These are phyloP conservation scores for Fusarium chuoi DNA, from an alignment of 2,329 filamentous ascomycete species.

Conservation along the genomic window DNA sequence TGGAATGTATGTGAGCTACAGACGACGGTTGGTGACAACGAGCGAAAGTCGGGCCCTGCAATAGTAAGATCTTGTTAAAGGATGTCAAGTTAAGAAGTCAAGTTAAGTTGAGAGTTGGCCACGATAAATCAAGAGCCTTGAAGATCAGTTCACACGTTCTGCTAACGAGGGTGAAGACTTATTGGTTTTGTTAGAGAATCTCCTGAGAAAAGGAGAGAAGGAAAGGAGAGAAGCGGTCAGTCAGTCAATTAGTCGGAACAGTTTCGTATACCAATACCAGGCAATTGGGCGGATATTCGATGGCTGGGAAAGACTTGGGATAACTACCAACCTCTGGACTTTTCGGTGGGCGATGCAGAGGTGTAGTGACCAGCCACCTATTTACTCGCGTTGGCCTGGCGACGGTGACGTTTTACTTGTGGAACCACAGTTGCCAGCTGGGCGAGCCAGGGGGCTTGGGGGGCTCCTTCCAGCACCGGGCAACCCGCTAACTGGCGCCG, in stretches of 20 bases:
- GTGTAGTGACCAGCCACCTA: constrained; percentile 41
- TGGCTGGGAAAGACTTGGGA: constrained; percentile 40
- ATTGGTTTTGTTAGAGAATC: constrained; percentile 32
- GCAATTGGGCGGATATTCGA: constrained; percentile 37
- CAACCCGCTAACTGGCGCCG: constrained; percentile 35
- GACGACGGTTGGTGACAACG: constrained; percentile 39
- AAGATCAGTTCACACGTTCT: constrained; percentile 41
- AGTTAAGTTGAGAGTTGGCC: constrained; percentile 9
- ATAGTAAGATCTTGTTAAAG: constrained; percentile 37
- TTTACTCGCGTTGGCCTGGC: constrained; percentile 42
- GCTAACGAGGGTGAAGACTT: constrained; percentile 39
- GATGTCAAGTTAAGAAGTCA: constrained; percentile 11
- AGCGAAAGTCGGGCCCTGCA: constrained; percentile 42
- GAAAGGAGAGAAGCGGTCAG: constrained; percentile 34
- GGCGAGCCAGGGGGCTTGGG: background rate
- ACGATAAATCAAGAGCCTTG: constrained; percentile 20
- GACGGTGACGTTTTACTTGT: constrained; percentile 39
- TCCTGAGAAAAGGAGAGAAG: constrained; percentile 24
- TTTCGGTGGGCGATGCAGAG: constrained; percentile 34
- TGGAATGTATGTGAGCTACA: constrained; percentile 37
- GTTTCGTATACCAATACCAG: constrained; percentile 30
- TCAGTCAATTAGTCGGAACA: constrained; percentile 25
- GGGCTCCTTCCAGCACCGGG: constrained; percentile 29
- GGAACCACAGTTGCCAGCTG: constrained; percentile 13
- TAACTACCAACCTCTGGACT: constrained; percentile 40